Percentiles rank a stretch among this genome's conserved stretches.
phyloP scores from a whole-genome alignment of 495 filamentous ascomycete genomes.

The Bacidia rubella region DNA sequence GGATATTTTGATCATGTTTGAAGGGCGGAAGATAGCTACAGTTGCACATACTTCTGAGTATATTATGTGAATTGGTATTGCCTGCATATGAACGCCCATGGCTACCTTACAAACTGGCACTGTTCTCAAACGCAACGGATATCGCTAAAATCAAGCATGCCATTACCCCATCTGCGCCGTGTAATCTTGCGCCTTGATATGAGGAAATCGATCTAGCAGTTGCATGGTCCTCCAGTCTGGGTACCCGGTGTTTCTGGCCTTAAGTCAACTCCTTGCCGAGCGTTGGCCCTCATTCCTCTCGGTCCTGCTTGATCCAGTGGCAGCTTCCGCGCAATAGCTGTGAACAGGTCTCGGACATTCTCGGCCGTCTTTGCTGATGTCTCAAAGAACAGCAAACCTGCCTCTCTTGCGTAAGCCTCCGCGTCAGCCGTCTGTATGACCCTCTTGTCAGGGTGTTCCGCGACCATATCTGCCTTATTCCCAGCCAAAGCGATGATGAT shows the following conservation, averaged over 20 bases:
- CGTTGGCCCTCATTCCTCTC: slow-evolving; percentile 60
- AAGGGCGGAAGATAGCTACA: background rate
- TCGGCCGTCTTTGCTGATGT: slow-evolving; percentile 93
- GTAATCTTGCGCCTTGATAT: background rate
- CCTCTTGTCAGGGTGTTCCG: slow-evolving; percentile 80
- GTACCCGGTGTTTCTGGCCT: slow-evolving; percentile 65
- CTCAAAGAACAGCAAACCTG: slow-evolving; percentile 90
- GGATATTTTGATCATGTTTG: background rate
- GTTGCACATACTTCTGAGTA: background rate
- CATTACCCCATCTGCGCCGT: background rate
- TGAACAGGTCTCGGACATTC: slow-evolving; percentile 91
- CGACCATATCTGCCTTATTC: slow-evolving; percentile 93
- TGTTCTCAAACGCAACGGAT: background rate
- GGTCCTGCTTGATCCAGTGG: slow-evolving; percentile 90
- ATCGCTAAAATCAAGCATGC: background rate
- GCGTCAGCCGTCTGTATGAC: slow-evolving; percentile 80
- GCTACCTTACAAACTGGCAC: background rate
- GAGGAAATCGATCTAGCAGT: slow-evolving; percentile 40
- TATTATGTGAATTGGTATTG: background rate
- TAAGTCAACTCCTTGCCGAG: slow-evolving; percentile 68
- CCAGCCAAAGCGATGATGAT: slow-evolving; percentile 97
- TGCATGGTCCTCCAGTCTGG: slow-evolving; percentile 58
- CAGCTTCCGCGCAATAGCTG: slow-evolving; percentile 94
- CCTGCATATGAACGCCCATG: background rate
- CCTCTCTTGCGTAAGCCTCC: slow-evolving; percentile 87